A percentile compares a stretch with the other conserved stretches of the same genome.
Evolutionary conservation across 129 eudicot genomes (phyloP).

Genomic region (Pulicaria dysenterica): DNA sequence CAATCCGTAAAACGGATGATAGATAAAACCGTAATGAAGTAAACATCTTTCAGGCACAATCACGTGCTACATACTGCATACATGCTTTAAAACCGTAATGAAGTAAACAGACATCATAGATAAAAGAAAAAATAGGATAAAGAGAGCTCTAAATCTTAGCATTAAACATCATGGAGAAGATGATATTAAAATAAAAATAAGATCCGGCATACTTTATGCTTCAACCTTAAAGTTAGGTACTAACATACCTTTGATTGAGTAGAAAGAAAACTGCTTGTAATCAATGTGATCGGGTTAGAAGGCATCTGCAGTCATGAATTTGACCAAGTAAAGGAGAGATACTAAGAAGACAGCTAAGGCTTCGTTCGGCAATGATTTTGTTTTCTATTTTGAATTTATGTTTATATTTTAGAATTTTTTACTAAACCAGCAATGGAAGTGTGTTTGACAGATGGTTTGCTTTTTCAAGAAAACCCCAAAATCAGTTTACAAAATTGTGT

Average conservation of each 20-base stretch:
- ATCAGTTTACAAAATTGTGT: constrained; percentile 6
- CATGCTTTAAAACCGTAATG: neutral
- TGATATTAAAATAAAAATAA: constrained; percentile 23
- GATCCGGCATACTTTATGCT: neutral
- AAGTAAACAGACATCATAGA: neutral
- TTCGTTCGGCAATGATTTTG: neutral
- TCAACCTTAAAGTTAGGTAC: constrained; percentile 27
- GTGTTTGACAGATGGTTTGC: neutral
- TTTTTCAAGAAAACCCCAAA: constrained; percentile 6
- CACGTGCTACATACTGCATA: neutral
- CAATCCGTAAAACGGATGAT: no score
- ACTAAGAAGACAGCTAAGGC: neutral
- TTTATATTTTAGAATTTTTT: neutral
- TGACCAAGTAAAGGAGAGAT: constrained; percentile 18
- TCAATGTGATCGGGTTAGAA: constrained; percentile 74
- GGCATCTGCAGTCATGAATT: constrained; percentile 68
- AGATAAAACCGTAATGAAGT: no score
- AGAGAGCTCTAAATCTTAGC: neutral
- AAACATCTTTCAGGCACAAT: neutral
- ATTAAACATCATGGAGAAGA: constrained; percentile 5
- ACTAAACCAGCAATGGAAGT: neutral
- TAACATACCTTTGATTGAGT: constrained; percentile 73
- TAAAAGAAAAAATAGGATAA: constrained; percentile 14
- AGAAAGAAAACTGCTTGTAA: constrained; percentile 82
- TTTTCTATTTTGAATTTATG: constrained; percentile 1